These are phyloP conservation scores for Clitoria ternatea DNA, from an alignment of 306 rosid species.

Conservation along the genomic window DNA sequence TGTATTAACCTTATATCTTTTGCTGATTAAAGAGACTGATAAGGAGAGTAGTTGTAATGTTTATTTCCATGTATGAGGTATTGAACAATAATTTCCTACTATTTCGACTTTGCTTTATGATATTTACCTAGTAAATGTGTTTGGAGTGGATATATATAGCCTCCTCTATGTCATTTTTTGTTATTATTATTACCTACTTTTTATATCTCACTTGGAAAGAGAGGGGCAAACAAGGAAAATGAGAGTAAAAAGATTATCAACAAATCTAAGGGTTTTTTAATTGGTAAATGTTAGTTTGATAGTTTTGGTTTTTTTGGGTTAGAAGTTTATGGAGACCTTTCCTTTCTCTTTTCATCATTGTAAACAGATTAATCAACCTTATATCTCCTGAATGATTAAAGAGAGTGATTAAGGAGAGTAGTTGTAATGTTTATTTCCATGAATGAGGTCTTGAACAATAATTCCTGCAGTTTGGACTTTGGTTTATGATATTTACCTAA, in stretches of 20 bases:
- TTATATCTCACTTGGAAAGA: neutral
- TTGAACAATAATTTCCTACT: slow-evolving; percentile 17
- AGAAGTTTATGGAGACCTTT: too few species aligned
- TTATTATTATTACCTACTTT: neutral
- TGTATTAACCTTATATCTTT: too few species aligned
- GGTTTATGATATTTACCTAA: neutral
- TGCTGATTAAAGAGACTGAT: too few species aligned
- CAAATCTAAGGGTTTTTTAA: too few species aligned
- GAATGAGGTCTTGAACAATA: slow-evolving; percentile 29
- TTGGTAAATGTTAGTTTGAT: neutral
- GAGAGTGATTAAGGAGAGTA: too few species aligned
- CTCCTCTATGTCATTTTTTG: neutral
- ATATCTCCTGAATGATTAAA: too few species aligned
- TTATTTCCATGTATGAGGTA: slow-evolving; percentile 20
- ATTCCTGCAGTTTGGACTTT: neutral
- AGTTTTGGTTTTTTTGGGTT: too few species aligned
- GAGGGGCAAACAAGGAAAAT: neutral
- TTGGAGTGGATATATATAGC: neutral
- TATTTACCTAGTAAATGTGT: neutral
- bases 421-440: slow-evolving; percentile 1
- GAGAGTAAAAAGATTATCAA: too few species aligned
- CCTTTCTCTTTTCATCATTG: too few species aligned
- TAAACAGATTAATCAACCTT: too few species aligned
- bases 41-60: too few species aligned
- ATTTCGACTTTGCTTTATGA: neutral